Evolutionary conservation across 2,329 filamentous ascomycete species (phyloP), one percentile per base, ranked within the genome.

Genomic region (Helotiales sp.): DNA sequence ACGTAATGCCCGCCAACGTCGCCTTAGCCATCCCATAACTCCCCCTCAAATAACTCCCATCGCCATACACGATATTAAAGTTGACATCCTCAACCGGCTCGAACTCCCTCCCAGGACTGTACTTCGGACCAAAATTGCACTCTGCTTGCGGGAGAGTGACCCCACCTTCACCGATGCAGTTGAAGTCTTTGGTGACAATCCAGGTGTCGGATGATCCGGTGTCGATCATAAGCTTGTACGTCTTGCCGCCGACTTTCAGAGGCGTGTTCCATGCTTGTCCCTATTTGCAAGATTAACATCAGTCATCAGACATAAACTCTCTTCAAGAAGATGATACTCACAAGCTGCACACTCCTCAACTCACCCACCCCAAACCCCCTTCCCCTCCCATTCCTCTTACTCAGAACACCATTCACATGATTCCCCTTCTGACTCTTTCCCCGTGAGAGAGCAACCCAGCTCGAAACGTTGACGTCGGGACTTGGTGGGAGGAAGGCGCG

Each of bases 201-300:
- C 82, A 85, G 0, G 81, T 83, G 64, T 85, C 83, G 60, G 79
- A 80, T 63, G 80, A 82, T 11, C 82, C 83, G 2, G 82, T 84
- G 65, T 85, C 82, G 55, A 84, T 73, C 8, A 82, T 75, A 1
- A 65, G 45, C 13, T 45, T 26, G 47, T 43, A 65, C 4, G 45
- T 61, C 22, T 61, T 40, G 7, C 45, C 47, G 37, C 49, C 57
- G n/a, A 65, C 15, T n/a, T 34, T 24, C 15, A 65, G 24, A 17
- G 61, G 22, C 4, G 50, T 50, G 26, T 37, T 20, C 50, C 61
- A 63, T 6, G 32, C 22, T 52, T 63, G 61, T 24, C 49, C 61
- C 59, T 61, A 6, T 3, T 34, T n/a, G n/a, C n/a, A n/a, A n/a
- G n/a, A n/a, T n/a, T n/a, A n/a, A n/a, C 30, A 34, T 34, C 30